Percentiles rank a stretch among this genome's conserved stretches.
Evolutionary conservation across 768 basidiomycete species (phyloP).

Genomic region (Boletus fagicola): DNA sequence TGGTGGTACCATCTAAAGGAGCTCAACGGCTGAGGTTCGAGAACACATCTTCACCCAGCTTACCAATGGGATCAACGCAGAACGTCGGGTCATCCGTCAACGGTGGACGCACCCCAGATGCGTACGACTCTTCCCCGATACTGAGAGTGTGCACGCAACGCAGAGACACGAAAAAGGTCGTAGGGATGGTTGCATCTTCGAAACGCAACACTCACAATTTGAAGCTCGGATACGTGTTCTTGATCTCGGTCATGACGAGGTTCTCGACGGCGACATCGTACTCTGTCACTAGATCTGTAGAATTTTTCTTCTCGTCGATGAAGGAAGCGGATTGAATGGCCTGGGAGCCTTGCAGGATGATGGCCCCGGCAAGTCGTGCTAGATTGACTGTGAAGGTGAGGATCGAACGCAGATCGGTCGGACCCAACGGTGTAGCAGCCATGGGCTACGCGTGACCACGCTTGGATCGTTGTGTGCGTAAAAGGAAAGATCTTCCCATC

Average conservation of each 20-base stretch:
- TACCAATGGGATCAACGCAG: constrained; percentile 93
- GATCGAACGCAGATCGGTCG: constrained; percentile 54
- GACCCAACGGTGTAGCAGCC: constrained; percentile 21
- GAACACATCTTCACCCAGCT: constrained; percentile 9
- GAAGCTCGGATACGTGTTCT: constrained; percentile 65
- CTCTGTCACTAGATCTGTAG: constrained; percentile 92
- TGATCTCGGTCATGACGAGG: constrained; percentile 69
- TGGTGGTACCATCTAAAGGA: constrained; percentile 76
- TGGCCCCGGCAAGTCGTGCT: constrained; percentile 65
- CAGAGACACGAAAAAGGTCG: background rate
- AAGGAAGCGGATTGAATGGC: constrained; percentile 60
- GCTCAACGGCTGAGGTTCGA: background rate
- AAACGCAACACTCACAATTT: constrained; percentile 61
- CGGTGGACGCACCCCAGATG: constrained; percentile 61
- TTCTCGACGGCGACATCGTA: constrained; percentile 90
- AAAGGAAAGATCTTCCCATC: constrained; percentile 35
- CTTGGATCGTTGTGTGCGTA: background rate
- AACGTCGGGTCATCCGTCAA: constrained; percentile 90
- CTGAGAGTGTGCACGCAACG: constrained; percentile 40
- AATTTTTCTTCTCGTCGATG: constrained; percentile 84
- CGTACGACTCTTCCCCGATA: constrained; percentile 92
- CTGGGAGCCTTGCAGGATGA: constrained; percentile 74
- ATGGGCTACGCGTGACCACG: background rate
- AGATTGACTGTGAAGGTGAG: constrained; percentile 65
- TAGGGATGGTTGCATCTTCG: background rate